Percentiles rank a stretch among this genome's conserved stretches.
These are phyloP conservation scores for Trichosanthes cucumerina DNA, from an alignment of 306 rosid genomes.

Conservation along the genomic window DNA sequence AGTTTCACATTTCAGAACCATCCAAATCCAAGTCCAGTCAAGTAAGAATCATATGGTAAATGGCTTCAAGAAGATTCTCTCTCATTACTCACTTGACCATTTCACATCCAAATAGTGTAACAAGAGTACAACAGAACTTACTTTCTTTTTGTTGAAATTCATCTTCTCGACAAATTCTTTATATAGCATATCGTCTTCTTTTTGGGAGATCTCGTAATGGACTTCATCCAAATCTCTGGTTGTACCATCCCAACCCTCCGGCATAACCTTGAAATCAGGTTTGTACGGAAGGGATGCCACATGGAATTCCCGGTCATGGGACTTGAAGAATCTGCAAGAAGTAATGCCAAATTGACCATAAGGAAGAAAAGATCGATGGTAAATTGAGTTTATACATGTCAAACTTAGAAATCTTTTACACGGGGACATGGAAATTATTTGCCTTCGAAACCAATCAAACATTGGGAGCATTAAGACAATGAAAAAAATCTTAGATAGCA, in stretches of 20 bases:
- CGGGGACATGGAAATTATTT: background rate
- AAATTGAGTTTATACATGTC: background rate
- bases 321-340: conserved; percentile 64
- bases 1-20: background rate
- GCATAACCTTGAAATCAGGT: conserved; percentile 96
- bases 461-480: background rate
- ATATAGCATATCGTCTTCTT: conserved; percentile 83
- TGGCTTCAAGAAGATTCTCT: background rate
- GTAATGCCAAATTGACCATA: background rate
- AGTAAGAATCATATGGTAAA: background rate
- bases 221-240: conserved; percentile 87
- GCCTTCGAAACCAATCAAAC: background rate
- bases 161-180: conserved; percentile 67
- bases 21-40: background rate
- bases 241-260: conserved; percentile 98
- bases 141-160: conserved; percentile 90
- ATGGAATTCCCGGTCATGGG: conserved; percentile 89
- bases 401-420: background rate
- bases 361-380: background rate
- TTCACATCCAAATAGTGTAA: background rate
- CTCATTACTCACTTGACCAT: background rate
- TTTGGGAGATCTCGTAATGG: conserved; percentile 77
- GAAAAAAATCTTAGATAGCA: background rate
- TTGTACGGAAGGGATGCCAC: conserved; percentile 90
- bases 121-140: conserved; percentile 26